Evolutionary conservation across 2,329 filamentous ascomycete species (phyloP).

Genomic region (Nemania diffusa): DNA sequence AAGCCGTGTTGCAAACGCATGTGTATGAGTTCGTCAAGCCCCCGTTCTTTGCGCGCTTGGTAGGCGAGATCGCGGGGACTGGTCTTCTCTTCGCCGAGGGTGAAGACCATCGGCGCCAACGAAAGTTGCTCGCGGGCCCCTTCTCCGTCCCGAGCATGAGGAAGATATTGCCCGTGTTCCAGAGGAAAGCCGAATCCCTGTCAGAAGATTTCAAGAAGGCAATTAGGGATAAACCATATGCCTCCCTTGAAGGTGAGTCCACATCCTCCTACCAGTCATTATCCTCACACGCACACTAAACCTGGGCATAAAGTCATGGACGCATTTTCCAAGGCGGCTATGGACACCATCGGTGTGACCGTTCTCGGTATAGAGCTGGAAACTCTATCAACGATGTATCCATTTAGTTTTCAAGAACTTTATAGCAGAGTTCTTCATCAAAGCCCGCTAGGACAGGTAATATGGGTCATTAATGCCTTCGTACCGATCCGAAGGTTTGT

Average conservation of each 20-base stretch:
- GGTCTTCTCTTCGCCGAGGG: conserved; percentile 54
- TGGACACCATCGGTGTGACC: conserved; percentile 51
- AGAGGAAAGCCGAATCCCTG: conserved; percentile 48
- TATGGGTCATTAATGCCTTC: conserved; percentile 49
- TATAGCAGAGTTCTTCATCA: conserved; percentile 50
- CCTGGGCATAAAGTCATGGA: conserved; percentile 40
- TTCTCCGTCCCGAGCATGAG: conserved; percentile 53
- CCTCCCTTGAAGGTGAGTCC: conserved; percentile 45
- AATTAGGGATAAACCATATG: conserved; percentile 39
- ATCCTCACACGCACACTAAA: neutral
- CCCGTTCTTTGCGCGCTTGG: conserved; percentile 47
- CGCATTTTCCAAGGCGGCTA: conserved; percentile 47
- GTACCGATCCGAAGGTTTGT: conserved; percentile 50
- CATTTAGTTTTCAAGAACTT: conserved; percentile 45
- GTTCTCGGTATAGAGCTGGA: conserved; percentile 51
- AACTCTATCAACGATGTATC: conserved; percentile 41
- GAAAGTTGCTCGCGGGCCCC: conserved; percentile 49
- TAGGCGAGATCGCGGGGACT: conserved; percentile 51
- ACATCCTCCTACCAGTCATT: neutral
- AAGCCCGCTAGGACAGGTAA: conserved; percentile 42
- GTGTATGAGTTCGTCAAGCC: conserved; percentile 55
- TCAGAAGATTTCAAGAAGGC: conserved; percentile 46
- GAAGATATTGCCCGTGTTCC: conserved; percentile 53
- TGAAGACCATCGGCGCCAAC: conserved; percentile 49
- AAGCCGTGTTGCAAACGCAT: conserved; percentile 53